Evolutionary conservation across 2,329 filamentous ascomycete species (phyloP).

Genomic region (Fonsecaea multimorphosa): DNA sequence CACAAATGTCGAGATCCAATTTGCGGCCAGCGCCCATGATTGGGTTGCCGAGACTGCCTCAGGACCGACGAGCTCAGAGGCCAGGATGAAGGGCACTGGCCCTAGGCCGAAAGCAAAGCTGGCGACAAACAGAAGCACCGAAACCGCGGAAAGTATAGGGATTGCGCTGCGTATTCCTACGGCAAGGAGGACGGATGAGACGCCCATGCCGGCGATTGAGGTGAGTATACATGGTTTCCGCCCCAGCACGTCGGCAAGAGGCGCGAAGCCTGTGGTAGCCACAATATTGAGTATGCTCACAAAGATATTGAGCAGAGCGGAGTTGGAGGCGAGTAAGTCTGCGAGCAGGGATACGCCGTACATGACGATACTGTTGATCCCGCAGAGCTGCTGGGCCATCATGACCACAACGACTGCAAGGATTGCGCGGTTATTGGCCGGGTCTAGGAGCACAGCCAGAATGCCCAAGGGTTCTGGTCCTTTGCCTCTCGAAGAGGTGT

Average conservation of each 20-base stretch:
- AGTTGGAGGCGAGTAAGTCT: slow-evolving; percentile 78
- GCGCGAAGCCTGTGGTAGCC: slow-evolving; percentile 80
- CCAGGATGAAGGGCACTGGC: slow-evolving; percentile 92
- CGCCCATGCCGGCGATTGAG: slow-evolving; percentile 84
- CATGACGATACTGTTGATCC: slow-evolving; percentile 94
- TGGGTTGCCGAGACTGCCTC: slow-evolving; percentile 92
- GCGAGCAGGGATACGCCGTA: slow-evolving; percentile 92
- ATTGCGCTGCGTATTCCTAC: slow-evolving; percentile 76
- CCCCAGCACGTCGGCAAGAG: slow-evolving; percentile 79
- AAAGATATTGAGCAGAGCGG: slow-evolving; percentile 81
- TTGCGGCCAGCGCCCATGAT: slow-evolving; percentile 84
- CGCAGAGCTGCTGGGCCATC: slow-evolving; percentile 89
- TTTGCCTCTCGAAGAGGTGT: slow-evolving; percentile 34
- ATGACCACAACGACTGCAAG: slow-evolving; percentile 85
- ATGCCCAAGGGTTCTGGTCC: slow-evolving; percentile 61
- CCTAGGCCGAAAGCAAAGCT: slow-evolving; percentile 91
- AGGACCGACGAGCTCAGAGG: slow-evolving; percentile 85
- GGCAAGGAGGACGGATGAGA: slow-evolving; percentile 76
- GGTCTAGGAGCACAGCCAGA: slow-evolving; percentile 65
- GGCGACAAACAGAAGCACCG: slow-evolving; percentile 83
- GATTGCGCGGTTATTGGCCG: slow-evolving; percentile 73
- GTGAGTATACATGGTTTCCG: slow-evolving; percentile 83
- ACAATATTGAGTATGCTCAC: slow-evolving; percentile 87
- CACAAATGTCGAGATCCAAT: slow-evolving; percentile 88
- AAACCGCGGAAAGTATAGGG: slow-evolving; percentile 77